Conservation (phyloP, 306 rosid species). For the Quercus engelmannii region DNA sequence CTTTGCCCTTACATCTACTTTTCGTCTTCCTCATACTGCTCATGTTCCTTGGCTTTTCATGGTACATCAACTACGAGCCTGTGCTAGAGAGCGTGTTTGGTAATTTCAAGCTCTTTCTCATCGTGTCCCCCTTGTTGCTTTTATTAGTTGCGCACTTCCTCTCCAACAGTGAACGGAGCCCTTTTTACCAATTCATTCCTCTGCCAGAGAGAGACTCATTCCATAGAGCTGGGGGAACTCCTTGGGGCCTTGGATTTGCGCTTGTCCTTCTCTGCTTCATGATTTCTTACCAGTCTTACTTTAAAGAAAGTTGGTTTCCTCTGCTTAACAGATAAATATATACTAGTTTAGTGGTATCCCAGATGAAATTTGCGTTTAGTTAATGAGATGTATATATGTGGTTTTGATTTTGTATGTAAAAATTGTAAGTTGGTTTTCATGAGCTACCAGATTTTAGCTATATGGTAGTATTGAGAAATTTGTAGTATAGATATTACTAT, state of each 20-base stretch:
- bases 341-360: background rate
- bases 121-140: constrained; percentile 58
- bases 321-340: constrained; percentile 40
- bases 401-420: constrained; percentile 10
- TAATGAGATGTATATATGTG: constrained; percentile 22
- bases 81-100: constrained; percentile 52
- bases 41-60: constrained; percentile 55
- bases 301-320: constrained; percentile 82
- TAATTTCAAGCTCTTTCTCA: constrained; percentile 52
- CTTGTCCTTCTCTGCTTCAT: constrained; percentile 65
- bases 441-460: no score
- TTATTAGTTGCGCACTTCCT: constrained; percentile 50
- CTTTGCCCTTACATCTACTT: constrained; percentile 55
- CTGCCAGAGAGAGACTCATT: constrained; percentile 50
- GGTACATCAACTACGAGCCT: constrained; percentile 62
- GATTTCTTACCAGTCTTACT: constrained; percentile 65
- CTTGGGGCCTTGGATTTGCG: constrained; percentile 78
- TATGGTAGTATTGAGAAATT: no score
- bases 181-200: constrained; percentile 31
- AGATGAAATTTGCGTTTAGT: background rate
- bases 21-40: constrained; percentile 53
- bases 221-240: constrained; percentile 73
- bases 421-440: background rate
- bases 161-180: constrained; percentile 23
- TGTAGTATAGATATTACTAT: no score